Percentiles rank a stretch among this genome's conserved stretches.
Conservation (phyloP, 345 rosid species). For the Eutrema yunnanense region DNA sequence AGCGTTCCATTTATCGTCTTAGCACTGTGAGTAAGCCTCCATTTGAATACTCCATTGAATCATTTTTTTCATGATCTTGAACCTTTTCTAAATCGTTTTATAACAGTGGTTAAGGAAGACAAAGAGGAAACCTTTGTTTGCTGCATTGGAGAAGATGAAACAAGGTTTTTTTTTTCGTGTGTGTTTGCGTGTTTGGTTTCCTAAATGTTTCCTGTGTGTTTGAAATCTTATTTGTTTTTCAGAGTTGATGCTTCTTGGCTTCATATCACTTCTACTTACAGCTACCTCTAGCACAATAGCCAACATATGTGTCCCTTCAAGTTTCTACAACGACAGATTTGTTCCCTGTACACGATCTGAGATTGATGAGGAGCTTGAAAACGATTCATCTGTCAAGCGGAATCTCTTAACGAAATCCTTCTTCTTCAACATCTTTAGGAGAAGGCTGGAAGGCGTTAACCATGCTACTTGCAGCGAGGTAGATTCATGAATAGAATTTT, state of each 20-base stretch:
- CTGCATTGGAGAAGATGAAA: constrained; percentile 94
- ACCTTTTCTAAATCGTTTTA: neutral
- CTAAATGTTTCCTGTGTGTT: neutral
- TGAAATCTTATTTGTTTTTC: neutral
- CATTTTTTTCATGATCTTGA: neutral
- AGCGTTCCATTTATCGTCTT: constrained; percentile 73
- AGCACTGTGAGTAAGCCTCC: constrained; percentile 49
- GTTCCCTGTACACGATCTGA: constrained; percentile 73
- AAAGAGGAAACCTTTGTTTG: constrained; percentile 70
- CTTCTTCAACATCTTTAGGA: constrained; percentile 38
- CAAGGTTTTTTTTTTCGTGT: constrained; percentile 42
- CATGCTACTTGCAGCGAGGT: constrained; percentile 69
- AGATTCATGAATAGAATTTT: neutral
- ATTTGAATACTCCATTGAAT: neutral
- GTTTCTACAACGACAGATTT: constrained; percentile 66
- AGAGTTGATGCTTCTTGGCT: constrained; percentile 98
- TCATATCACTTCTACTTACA: constrained; percentile 88
- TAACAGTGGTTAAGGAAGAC: constrained; percentile 78
- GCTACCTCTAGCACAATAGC: constrained; percentile 82
- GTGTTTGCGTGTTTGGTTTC: neutral
- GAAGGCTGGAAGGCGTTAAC: constrained; percentile 44
- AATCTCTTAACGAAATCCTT: constrained; percentile 37
- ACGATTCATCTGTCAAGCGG: constrained; percentile 42
- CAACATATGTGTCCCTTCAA: constrained; percentile 78
- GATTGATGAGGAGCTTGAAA: constrained; percentile 40